Percentiles rank a stretch among this genome's conserved stretches.
phyloP scores from a whole-genome alignment of 2,329 filamentous ascomycete species.

The Pseudofabraea citricarpa region DNA sequence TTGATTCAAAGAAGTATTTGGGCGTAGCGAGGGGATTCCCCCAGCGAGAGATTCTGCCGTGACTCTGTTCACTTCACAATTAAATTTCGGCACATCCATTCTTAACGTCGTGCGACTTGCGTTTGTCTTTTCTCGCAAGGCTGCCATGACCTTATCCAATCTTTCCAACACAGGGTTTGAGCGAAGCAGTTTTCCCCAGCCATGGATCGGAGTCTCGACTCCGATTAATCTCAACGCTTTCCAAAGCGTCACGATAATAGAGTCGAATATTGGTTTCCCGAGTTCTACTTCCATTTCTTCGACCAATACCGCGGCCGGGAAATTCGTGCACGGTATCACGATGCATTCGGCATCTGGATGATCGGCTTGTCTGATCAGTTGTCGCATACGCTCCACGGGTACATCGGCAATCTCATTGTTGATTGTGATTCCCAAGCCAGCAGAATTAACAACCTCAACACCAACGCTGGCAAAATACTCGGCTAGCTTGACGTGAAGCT shows the following conservation, averaged over 20 bases:
- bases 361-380: constrained; percentile 2
- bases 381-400: constrained; percentile 1
- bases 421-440: not conserved
- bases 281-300: constrained; percentile 2
- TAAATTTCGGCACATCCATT: constrained; percentile 1
- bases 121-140: constrained; percentile 1
- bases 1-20: constrained; percentile 3
- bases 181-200: constrained; percentile 1
- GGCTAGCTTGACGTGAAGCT: not conserved
- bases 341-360: constrained; percentile 4
- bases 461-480: constrained; percentile 1
- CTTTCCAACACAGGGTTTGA: not conserved
- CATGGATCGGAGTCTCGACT: constrained; percentile 1
- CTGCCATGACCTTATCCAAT: constrained; percentile 1
- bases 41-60: not conserved
- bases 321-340: constrained; percentile 4
- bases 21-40: not conserved
- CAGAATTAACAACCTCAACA: not conserved
- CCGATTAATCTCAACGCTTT: constrained; percentile 1
- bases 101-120: constrained; percentile 2
- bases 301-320: constrained; percentile 1
- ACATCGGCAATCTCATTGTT: constrained; percentile 3
- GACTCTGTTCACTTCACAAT: constrained; percentile 3
- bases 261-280: constrained; percentile 5
- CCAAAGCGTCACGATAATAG: constrained; percentile 1